Conservation (phyloP, 768 basidiomycete genomes). For the Pseudohyphozyma bogoriensis region DNA sequence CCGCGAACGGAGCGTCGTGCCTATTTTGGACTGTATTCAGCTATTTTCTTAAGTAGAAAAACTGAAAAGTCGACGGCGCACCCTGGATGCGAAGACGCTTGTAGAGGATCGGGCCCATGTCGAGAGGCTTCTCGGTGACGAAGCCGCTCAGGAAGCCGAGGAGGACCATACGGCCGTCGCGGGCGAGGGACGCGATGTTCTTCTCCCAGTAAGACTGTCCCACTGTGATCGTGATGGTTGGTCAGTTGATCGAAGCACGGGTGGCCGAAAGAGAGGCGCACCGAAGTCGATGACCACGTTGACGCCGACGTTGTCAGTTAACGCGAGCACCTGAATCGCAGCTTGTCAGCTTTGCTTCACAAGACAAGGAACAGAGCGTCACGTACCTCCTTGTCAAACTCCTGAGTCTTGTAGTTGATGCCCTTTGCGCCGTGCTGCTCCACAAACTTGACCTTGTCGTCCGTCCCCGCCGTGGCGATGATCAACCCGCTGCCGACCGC, state of each 20-base stretch:
- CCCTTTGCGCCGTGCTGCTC: slow-evolving; percentile 48
- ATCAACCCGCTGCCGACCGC: no score
- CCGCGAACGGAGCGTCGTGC: slow-evolving; percentile 72
- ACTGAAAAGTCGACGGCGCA: neutral
- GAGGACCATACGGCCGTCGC: slow-evolving; percentile 66
- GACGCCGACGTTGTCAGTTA: slow-evolving; percentile 60
- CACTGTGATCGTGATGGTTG: slow-evolving; percentile 31
- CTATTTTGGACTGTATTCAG: slow-evolving; percentile 34
- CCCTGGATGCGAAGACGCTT: slow-evolving; percentile 74
- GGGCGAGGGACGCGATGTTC: slow-evolving; percentile 59
- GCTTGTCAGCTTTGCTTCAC: neutral
- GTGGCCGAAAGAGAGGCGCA: slow-evolving; percentile 38
- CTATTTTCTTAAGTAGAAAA: no score
- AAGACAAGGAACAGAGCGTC: neutral
- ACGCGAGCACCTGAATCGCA: slow-evolving; percentile 34
- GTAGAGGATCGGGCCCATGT: slow-evolving; percentile 59
- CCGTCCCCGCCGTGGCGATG: neutral
- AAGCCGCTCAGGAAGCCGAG: slow-evolving; percentile 55
- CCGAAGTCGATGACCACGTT: slow-evolving; percentile 72
- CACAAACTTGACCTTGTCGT: slow-evolving; percentile 58
- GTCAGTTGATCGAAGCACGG: slow-evolving; percentile 34
- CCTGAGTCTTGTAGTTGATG: slow-evolving; percentile 58
- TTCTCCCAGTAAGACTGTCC: slow-evolving; percentile 59
- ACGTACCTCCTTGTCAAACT: slow-evolving; percentile 63
- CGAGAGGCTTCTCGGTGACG: slow-evolving; percentile 20